A percentile compares a stretch with the other conserved stretches of the same genome.
These are phyloP conservation scores for Lepiota subincarnata DNA, from an alignment of 768 basidiomycete species.

Conservation along the genomic window DNA sequence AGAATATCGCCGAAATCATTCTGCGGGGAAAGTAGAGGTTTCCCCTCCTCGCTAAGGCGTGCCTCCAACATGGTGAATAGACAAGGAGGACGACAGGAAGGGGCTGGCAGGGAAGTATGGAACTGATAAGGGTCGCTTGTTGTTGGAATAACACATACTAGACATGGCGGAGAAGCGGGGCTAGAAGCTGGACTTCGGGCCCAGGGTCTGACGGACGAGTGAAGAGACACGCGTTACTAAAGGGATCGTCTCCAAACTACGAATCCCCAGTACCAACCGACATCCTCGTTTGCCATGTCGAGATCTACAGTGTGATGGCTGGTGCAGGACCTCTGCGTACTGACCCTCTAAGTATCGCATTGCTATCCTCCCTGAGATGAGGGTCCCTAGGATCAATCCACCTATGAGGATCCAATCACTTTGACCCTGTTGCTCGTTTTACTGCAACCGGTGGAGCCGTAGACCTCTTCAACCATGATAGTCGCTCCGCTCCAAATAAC, in stretches of 20 bases:
- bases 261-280: slow-evolving; percentile 62
- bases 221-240: too few relatives aligned
- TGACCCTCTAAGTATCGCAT: slow-evolving; percentile 65
- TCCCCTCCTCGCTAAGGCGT: slow-evolving; percentile 9
- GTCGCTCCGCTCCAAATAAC: too few relatives aligned
- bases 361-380: slow-evolving; percentile 70
- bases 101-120: not conserved
- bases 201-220: not conserved
- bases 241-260: slow-evolving; percentile 53
- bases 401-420: too few relatives aligned
- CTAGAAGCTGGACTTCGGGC: not conserved
- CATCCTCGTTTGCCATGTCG: slow-evolving; percentile 53
- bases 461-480: too few relatives aligned
- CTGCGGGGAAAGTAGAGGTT: slow-evolving; percentile 6
- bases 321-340: slow-evolving; percentile 18
- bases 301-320: slow-evolving; percentile 46
- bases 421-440: too few relatives aligned
- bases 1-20: slow-evolving; percentile 6
- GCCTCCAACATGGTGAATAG: not conserved
- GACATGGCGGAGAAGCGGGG: too few relatives aligned
- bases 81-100: not conserved
- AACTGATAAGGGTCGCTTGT: not conserved
- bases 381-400: too few relatives aligned
- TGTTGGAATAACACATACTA: too few relatives aligned
- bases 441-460: too few relatives aligned